These are phyloP conservation scores for Halenospora varia DNA, from an alignment of 495 filamentous ascomycete species.

Conservation along the genomic window DNA sequence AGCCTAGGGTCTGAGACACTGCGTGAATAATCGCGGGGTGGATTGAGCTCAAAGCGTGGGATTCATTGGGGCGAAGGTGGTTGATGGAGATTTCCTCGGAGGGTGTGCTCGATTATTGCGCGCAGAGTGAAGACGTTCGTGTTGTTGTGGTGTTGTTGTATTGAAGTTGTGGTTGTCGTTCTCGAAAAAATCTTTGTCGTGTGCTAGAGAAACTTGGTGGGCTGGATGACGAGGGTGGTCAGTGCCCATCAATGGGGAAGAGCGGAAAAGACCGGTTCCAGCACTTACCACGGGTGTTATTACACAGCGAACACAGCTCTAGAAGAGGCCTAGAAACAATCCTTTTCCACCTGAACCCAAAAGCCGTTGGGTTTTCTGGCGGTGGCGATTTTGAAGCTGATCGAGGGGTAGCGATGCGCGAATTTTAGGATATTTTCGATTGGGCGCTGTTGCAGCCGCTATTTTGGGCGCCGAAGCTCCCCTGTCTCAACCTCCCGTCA, in stretches of 20 bases:
- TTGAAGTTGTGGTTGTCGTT: conserved; percentile 8
- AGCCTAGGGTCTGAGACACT: conserved; percentile 17
- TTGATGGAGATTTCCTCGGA: neutral
- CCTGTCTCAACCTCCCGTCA: neutral
- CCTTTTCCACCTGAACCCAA: neutral
- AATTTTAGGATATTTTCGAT: neutral
- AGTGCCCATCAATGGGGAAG: neutral
- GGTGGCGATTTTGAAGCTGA: neutral
- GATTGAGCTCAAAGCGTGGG: neutral
- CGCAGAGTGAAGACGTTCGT: neutral
- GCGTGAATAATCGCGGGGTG: neutral
- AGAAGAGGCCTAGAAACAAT: neutral
- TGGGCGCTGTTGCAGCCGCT: neutral
- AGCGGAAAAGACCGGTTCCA: neutral
- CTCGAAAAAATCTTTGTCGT: neutral
- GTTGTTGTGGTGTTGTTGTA: conserved; percentile 12
- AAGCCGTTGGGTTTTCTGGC: too few species aligned
- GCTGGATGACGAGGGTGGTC: neutral
- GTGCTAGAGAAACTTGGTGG: neutral
- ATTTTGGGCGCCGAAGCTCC: neutral
- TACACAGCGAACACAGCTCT: neutral
- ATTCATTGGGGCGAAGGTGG: neutral
- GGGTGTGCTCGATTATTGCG: neutral
- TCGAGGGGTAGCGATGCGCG: neutral
- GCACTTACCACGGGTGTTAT: neutral